phyloP scores from a whole-genome alignment of 495 filamentous ascomycete species.

The Annulohypoxylon maeteangense region DNA sequence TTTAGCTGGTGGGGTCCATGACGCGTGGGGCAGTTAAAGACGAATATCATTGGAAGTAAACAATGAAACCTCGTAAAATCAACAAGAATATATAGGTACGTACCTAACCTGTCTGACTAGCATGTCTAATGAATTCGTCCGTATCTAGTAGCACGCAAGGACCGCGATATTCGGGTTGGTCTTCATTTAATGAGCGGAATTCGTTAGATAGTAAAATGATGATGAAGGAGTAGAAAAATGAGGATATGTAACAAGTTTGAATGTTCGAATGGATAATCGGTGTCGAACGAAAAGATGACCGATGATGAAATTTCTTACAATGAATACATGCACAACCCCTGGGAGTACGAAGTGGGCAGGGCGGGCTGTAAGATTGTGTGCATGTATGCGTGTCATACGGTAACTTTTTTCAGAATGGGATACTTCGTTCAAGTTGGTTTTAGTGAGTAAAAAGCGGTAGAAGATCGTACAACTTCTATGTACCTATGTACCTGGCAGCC shows the following conservation, averaged over 20 bases:
- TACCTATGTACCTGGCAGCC: background rate
- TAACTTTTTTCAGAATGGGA: background rate
- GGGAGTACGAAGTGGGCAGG: background rate
- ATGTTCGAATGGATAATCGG: background rate
- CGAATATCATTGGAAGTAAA: conserved; percentile 6
- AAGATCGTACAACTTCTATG: background rate
- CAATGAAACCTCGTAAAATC: conserved; percentile 7
- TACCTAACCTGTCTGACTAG: no score
- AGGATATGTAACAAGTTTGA: background rate
- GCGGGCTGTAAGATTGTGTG: background rate
- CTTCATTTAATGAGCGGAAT: background rate
- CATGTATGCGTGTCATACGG: conserved; percentile 5
- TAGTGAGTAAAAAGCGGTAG: background rate
- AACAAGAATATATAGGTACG: background rate
- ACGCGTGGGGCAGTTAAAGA: background rate
- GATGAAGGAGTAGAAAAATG: background rate
- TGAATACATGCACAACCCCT: background rate
- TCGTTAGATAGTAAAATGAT: background rate
- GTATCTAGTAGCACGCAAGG: no score
- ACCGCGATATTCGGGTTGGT: background rate
- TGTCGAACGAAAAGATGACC: background rate
- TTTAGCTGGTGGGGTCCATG: conserved; percentile 4
- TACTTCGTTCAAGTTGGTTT: background rate
- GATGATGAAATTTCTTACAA: background rate
- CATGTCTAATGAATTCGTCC: no score